A percentile compares a stretch with the other conserved stretches of the same genome.
phyloP scores from a whole-genome alignment of 1,139 yeast species.

The Yamadazyma diospyri region DNA sequence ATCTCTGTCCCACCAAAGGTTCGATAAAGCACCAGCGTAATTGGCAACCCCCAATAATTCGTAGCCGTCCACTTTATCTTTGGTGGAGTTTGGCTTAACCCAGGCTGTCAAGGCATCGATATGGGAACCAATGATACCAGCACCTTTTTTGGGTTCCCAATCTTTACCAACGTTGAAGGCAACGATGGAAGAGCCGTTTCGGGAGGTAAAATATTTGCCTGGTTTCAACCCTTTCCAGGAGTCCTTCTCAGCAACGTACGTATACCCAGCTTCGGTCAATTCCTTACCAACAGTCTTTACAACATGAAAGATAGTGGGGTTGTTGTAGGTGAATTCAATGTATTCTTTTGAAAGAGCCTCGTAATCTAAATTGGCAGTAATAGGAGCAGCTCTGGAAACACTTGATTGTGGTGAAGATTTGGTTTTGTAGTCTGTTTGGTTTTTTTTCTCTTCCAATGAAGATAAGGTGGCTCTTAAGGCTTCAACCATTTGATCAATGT shows the following conservation, averaged over 20 bases:
- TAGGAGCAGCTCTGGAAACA: background rate
- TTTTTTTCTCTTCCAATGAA: constrained; percentile 6
- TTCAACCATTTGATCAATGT: constrained; percentile 14
- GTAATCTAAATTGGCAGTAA: constrained; percentile 5
- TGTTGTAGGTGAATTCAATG: constrained; percentile 34
- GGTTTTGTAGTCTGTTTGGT: background rate
- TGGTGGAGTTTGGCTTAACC: constrained; percentile 36
- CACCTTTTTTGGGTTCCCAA: constrained; percentile 38
- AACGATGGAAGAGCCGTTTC: constrained; percentile 36
- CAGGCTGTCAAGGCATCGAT: constrained; percentile 40
- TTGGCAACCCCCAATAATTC: constrained; percentile 43
- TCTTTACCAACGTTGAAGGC: constrained; percentile 40
- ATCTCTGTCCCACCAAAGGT: constrained; percentile 43
- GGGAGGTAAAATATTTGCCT: constrained; percentile 29
- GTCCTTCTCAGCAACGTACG: constrained; percentile 25
- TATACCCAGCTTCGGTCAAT: constrained; percentile 29
- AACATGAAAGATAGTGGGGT: constrained; percentile 44
- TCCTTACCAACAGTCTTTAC: constrained; percentile 25
- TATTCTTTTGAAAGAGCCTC: constrained; percentile 26
- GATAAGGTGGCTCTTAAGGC: constrained; percentile 15
- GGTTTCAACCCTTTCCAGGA: constrained; percentile 20
- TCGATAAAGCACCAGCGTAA: constrained; percentile 37
- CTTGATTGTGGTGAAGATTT: background rate
- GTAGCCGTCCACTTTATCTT: constrained; percentile 33
- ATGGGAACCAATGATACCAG: constrained; percentile 42